Evolutionary conservation across 345 rosid species (phyloP), one percentile per base, ranked within the genome.

Genomic region (Eucalyptus decipiens): DNA sequence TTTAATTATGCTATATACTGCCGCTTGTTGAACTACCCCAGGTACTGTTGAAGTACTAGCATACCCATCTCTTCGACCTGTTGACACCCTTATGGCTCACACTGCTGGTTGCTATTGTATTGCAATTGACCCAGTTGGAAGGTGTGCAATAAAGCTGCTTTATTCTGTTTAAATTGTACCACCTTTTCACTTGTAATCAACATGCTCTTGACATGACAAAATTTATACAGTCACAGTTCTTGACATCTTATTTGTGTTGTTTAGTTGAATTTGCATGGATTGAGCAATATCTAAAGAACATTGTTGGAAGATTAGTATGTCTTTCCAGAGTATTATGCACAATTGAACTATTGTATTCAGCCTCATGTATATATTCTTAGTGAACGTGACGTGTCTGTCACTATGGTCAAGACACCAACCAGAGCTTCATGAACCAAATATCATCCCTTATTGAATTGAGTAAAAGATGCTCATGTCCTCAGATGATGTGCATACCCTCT

Each of bases 51-150:
- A 97, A 93, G 99, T 96, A 80, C 93, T 96, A 60, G 81, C 96
- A 88, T 97, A 97, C 88, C 98, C 99, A 50, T 95, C 97, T 86
- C 99, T 97, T 87, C 93, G 88, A 85, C 95, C 97, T 85, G 91
- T 96, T 32, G 97, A 96, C 87, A 97, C 99, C 48, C 95, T 97
- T 88, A 90, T 95, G 92, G 99, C 99, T 90, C 99, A 98, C 91
- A 95, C 99, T 87, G 99, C 99, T 19, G 99, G 99, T 90, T 97
- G 99, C 94, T 97, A 96, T 65, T 96, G 99, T 93, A 97, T 97
- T 91, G 99, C 97, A 88, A 96, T 96, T 94, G 99, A 97, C 91
- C 99, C 99, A 89, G 92, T 94, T 85, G 98, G 98, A 94, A 95
- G 97, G 99, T 97, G 90, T 90, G 92, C 54, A 76, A 86, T 81